These are phyloP conservation scores for Sophora flavescens DNA, from an alignment of 306 rosid genomes.

Conservation along the genomic window DNA sequence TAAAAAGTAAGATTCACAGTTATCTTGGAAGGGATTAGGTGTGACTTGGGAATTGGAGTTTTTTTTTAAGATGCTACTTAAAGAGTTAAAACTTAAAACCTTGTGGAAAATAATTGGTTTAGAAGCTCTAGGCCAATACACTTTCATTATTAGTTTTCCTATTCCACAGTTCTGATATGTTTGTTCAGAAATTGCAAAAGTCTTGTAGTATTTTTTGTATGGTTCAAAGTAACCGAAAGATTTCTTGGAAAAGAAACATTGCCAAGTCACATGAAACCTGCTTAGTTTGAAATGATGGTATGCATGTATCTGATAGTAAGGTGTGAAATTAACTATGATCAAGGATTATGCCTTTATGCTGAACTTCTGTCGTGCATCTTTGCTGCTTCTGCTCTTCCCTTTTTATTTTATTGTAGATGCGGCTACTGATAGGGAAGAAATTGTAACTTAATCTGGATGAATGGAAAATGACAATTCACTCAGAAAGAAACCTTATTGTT, in stretches of 20 bases:
- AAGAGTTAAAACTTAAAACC: neutral
- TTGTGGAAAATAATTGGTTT: neutral
- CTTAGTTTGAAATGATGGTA: neutral
- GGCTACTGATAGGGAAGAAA: neutral
- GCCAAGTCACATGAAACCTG: neutral
- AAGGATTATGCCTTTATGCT: neutral
- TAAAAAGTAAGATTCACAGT: too few species aligned
- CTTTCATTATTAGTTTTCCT: neutral
- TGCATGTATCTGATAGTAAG: neutral
- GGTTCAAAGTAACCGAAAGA: neutral
- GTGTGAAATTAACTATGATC: too few species aligned
- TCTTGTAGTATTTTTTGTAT: neutral
- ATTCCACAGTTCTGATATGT: neutral
- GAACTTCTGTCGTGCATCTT: conserved; percentile 5
- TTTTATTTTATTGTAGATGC: neutral
- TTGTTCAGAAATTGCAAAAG: neutral
- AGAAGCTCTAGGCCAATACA: neutral
- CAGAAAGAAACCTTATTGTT: neutral
- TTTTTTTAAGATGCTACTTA: neutral
- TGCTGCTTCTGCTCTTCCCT: neutral
- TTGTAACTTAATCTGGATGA: neutral
- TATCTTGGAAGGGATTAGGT: neutral
- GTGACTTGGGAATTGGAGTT: neutral
- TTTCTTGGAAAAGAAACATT: neutral
- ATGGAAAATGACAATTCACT: neutral